phyloP scores from a whole-genome alignment of 2,329 filamentous ascomycete genomes.

The Orbilia brochopaga region DNA sequence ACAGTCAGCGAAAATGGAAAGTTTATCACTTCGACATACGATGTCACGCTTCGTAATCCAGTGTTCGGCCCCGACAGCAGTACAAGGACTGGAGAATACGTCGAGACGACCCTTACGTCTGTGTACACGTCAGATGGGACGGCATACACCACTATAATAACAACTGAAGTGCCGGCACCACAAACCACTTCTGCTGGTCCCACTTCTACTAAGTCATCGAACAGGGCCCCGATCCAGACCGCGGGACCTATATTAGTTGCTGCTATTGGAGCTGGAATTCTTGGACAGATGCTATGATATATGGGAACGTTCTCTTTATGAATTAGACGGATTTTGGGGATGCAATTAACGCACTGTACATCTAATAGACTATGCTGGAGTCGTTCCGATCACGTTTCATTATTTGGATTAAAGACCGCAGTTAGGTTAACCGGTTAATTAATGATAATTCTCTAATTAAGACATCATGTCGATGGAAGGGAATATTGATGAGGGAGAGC shows the following conservation, averaged over 20 bases:
- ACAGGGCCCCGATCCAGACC: slow-evolving; percentile 18
- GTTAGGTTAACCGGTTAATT: too few relatives aligned
- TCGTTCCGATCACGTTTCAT: too few relatives aligned
- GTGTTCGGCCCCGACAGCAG: not conserved
- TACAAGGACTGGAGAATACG: too few relatives aligned
- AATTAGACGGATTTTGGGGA: too few relatives aligned
- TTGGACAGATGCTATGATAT: slow-evolving; percentile 35
- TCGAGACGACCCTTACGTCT: slow-evolving; percentile 21
- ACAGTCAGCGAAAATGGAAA: slow-evolving; percentile 13
- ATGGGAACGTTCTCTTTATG: too few relatives aligned
- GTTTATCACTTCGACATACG: slow-evolving; percentile 17
- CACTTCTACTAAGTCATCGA: slow-evolving; percentile 21
- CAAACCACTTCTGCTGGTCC: not conserved
- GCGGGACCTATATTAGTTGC: slow-evolving; percentile 18
- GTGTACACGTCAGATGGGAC: slow-evolving; percentile 16
- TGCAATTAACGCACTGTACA: not conserved
- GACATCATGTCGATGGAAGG: too few relatives aligned
- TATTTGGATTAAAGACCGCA: too few relatives aligned
- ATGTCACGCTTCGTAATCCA: slow-evolving; percentile 18
- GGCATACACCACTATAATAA: slow-evolving; percentile 8
- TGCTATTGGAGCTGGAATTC: slow-evolving; percentile 18
- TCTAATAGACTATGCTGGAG: not conserved
- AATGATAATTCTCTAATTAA: too few relatives aligned
- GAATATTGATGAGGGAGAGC: too few relatives aligned
- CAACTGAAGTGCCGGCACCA: slow-evolving; percentile 1